phyloP scores from a whole-genome alignment of 768 basidiomycete species.

The Cystobasidium ongulense region DNA sequence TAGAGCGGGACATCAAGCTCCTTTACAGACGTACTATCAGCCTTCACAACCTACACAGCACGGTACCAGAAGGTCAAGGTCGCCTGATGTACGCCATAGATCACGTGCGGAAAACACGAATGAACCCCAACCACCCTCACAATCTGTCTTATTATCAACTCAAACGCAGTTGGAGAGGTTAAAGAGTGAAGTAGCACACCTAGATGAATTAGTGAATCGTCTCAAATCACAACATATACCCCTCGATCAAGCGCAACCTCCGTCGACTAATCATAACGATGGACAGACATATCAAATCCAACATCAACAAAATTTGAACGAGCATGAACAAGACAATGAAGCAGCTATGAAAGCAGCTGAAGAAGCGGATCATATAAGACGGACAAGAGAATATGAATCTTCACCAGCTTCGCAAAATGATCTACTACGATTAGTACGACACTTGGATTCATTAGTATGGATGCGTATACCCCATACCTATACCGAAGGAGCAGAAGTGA shows the following conservation, averaged over 20 bases:
- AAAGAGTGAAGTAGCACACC: neutral
- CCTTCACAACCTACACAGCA: neutral
- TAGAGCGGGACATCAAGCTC: neutral
- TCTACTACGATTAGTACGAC: neutral
- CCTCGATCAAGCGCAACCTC: neutral
- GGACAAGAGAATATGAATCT: neutral
- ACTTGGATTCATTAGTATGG: neutral
- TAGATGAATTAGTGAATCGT: neutral
- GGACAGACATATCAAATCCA: too few relatives aligned
- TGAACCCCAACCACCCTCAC: neutral
- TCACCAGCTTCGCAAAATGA: neutral
- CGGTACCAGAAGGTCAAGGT: too few relatives aligned
- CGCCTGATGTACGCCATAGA: neutral
- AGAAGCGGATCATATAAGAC: neutral
- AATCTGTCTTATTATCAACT: neutral
- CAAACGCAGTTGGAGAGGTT: neutral
- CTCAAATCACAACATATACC: neutral
- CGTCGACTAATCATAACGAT: too few relatives aligned
- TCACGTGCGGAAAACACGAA: neutral
- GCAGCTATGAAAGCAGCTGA: too few relatives aligned
- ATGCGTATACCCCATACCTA: neutral
- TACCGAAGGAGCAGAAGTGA: too few relatives aligned
- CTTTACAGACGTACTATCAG: neutral
- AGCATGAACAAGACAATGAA: too few relatives aligned
- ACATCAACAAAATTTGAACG: too few relatives aligned